Evolutionary conservation across 805 yeast species (phyloP).

Genomic region (Blastobotrys mokoenaii): DNA sequence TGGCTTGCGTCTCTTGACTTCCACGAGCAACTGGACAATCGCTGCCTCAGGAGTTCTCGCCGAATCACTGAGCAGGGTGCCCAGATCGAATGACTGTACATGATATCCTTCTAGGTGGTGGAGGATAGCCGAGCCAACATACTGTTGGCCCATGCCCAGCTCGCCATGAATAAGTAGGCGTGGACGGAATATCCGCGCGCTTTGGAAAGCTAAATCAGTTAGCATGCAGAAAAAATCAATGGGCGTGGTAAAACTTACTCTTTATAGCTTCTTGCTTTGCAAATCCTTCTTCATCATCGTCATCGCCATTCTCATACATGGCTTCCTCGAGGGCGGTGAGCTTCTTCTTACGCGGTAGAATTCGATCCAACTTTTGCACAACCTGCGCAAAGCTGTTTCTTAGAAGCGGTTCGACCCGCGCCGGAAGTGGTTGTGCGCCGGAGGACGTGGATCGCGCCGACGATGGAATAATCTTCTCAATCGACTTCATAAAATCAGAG

Average conservation of each 20-base stretch:
- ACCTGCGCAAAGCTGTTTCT: slow-evolving; percentile 41
- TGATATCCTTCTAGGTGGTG: slow-evolving; percentile 83
- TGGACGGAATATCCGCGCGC: slow-evolving; percentile 74
- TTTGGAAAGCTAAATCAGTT: slow-evolving; percentile 26
- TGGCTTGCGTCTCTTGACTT: slow-evolving; percentile 85
- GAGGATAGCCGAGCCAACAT: slow-evolving; percentile 72
- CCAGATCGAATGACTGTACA: slow-evolving; percentile 77
- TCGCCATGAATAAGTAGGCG: slow-evolving; percentile 65
- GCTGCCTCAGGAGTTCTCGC: slow-evolving; percentile 76
- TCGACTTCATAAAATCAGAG: slow-evolving; percentile 76
- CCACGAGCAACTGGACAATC: slow-evolving; percentile 74
- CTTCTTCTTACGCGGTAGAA: slow-evolving; percentile 54
- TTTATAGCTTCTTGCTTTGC: slow-evolving; percentile 53
- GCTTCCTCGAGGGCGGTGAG: slow-evolving; percentile 61
- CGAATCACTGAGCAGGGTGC: slow-evolving; percentile 67
- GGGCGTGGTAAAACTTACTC: slow-evolving; percentile 10
- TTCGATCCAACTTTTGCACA: slow-evolving; percentile 37
- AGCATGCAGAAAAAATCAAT: neutral
- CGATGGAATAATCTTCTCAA: slow-evolving; percentile 84
- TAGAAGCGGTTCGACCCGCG: slow-evolving; percentile 56
- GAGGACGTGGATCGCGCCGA: slow-evolving; percentile 77
- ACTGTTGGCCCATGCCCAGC: slow-evolving; percentile 79
- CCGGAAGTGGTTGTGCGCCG: slow-evolving; percentile 72
- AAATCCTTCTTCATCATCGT: slow-evolving; percentile 55
- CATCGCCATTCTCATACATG: slow-evolving; percentile 49